phyloP scores from a whole-genome alignment of 176 grass and related monocot species.

The Oryza brachyantha region DNA sequence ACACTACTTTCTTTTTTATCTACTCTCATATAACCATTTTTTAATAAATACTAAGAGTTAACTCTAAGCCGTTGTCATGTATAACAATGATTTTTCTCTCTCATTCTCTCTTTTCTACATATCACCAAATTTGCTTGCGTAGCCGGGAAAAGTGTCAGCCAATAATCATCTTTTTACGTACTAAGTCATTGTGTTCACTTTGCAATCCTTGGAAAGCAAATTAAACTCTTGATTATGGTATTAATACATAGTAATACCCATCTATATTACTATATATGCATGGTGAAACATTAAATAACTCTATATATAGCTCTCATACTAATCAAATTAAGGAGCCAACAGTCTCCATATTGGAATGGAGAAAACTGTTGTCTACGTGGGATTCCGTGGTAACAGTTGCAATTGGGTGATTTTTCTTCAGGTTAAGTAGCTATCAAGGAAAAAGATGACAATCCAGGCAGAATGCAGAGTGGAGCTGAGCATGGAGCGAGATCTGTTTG shows the following conservation, averaged over 20 bases:
- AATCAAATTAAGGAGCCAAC: not conserved
- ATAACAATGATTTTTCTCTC: too few species aligned
- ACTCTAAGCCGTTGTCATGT: too few species aligned
- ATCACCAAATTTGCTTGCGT: too few species aligned
- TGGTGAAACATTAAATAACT: not conserved
- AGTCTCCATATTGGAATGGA: not conserved
- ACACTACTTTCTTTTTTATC: too few species aligned
- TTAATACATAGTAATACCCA: not conserved
- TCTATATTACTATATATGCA: not conserved
- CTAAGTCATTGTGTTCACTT: not conserved
- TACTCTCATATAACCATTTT: too few species aligned
- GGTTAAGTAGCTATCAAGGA: slow-evolving; percentile 17
- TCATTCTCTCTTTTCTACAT: too few species aligned
- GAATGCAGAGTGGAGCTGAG: not conserved
- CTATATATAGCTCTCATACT: not conserved
- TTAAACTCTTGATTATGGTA: not conserved
- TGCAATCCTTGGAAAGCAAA: not conserved
- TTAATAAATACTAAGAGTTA: too few species aligned
- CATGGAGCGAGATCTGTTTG: not conserved
- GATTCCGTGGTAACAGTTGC: not conserved
- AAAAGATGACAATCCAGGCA: not conserved
- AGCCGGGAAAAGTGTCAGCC: too few species aligned
- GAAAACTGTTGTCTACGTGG: not conserved
- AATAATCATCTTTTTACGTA: too few species aligned
- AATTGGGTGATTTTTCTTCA: not conserved